Evolutionary conservation across 176 grass and related monocot species (phyloP).

Genomic region (Tuctoria greenei): DNA sequence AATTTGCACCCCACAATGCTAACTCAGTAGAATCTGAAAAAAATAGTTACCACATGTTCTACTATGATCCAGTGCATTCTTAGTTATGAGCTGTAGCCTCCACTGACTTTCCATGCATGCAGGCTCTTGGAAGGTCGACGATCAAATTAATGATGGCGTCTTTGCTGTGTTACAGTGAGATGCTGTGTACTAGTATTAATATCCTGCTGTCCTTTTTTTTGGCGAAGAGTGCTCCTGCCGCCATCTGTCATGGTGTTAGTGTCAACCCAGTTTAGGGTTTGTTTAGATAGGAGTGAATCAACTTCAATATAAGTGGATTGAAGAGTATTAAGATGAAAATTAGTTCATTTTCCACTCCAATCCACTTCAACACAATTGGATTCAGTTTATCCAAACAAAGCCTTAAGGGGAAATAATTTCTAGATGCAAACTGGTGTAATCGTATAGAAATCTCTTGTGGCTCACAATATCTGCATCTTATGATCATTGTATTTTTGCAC

Average conservation of each 20-base stretch:
- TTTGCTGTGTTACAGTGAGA: background rate
- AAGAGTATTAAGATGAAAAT: too few relatives aligned
- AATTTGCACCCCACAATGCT: background rate
- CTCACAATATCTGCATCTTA: too few relatives aligned
- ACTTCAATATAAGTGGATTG: too few relatives aligned
- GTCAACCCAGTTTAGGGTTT: too few relatives aligned
- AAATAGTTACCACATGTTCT: background rate
- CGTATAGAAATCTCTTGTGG: too few relatives aligned
- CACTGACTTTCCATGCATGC: constrained; percentile 10
- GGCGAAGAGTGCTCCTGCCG: background rate
- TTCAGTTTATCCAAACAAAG: too few relatives aligned
- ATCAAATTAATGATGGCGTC: background rate
- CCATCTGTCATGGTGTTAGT: background rate
- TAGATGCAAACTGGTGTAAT: too few relatives aligned
- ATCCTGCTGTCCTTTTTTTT: background rate
- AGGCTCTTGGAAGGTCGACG: background rate
- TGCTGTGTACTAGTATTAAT: background rate
- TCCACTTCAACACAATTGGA: too few relatives aligned
- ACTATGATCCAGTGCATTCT: background rate
- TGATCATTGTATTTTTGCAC: too few relatives aligned
- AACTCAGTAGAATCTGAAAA: background rate
- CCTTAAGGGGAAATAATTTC: too few relatives aligned
- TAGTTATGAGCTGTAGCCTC: background rate
- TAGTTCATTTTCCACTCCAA: too few relatives aligned
- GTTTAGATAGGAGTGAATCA: too few relatives aligned